These are phyloP conservation scores for Penicillium aurantiogriseum DNA, from an alignment of 2,329 filamentous ascomycete species.

Conservation along the genomic window DNA sequence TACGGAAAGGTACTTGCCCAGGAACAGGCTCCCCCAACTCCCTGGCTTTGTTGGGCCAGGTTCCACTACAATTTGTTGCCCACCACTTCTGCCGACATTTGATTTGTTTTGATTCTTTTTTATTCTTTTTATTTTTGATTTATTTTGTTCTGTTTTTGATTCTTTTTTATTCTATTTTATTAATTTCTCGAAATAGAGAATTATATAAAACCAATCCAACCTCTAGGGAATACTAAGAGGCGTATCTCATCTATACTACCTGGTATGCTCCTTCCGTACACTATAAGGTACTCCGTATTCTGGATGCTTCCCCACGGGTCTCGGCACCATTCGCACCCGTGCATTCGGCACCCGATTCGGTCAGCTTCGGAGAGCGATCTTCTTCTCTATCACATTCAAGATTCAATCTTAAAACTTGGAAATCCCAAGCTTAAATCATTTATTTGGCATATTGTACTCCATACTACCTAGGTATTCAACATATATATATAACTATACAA, in stretches of 20 bases:
- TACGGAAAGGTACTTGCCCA: slow-evolving; percentile 17
- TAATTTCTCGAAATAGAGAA: neutral
- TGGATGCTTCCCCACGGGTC: neutral
- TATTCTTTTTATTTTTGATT: neutral
- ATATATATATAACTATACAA: too few species aligned
- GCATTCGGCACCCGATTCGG: neutral
- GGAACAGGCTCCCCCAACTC: slow-evolving; percentile 23
- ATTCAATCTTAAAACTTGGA: neutral
- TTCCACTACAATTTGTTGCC: slow-evolving; percentile 16
- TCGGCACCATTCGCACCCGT: neutral
- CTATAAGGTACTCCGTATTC: neutral
- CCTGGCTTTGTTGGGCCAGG: slow-evolving; percentile 29
- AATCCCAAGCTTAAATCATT: neutral
- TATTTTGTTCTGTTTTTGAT: neutral
- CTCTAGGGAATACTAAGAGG: neutral
- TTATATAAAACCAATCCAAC: neutral
- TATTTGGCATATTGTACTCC: neutral
- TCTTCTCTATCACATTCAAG: neutral
- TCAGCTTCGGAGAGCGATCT: neutral
- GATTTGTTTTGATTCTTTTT: neutral
- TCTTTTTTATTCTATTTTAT: neutral
- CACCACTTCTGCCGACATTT: slow-evolving; percentile 3
- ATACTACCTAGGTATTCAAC: neutral
- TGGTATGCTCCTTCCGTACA: neutral
- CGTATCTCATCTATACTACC: neutral